Percentiles rank a stretch among this genome's conserved stretches.
These are phyloP conservation scores for Discostella stelligeroides DNA, from an alignment of 108 stramenopile genomes.

Conservation along the genomic window DNA sequence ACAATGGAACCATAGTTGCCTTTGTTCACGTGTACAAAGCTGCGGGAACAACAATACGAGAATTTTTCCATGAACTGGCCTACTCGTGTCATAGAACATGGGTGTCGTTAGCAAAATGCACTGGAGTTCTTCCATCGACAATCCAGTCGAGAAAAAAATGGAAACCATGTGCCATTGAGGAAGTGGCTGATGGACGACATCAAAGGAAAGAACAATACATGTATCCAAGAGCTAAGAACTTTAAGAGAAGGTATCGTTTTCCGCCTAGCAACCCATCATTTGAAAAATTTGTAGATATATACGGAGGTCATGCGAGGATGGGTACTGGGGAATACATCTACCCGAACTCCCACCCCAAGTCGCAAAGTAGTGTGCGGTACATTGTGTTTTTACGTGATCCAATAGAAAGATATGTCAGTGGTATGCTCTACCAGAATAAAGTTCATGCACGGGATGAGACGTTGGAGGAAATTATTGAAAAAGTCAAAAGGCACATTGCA, in stretches of 20 bases:
- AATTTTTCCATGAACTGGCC: slow-evolving; percentile 46
- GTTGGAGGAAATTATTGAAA: slow-evolving; percentile 5
- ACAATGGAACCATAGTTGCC: slow-evolving; percentile 39
- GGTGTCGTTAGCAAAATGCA: slow-evolving; percentile 17
- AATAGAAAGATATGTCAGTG: slow-evolving; percentile 51
- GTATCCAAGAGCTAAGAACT: background rate
- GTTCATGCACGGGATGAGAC: background rate
- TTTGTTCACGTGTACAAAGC: slow-evolving; percentile 72
- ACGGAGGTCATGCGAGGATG: slow-evolving; percentile 53
- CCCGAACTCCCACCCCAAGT: background rate
- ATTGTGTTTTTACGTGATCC: slow-evolving; percentile 58
- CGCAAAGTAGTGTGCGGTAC: slow-evolving; percentile 20
- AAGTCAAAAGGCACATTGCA: slow-evolving; percentile 19
- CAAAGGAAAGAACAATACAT: background rate
- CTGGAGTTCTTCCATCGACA: background rate
- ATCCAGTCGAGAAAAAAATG: background rate
- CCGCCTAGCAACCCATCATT: slow-evolving; percentile 22
- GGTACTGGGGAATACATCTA: slow-evolving; percentile 37
- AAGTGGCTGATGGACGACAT: slow-evolving; percentile 16
- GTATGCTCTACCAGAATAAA: slow-evolving; percentile 27
- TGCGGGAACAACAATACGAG: slow-evolving; percentile 56
- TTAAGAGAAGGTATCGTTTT: background rate
- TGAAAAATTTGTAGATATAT: slow-evolving; percentile 39
- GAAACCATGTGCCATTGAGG: slow-evolving; percentile 21
- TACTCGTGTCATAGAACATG: slow-evolving; percentile 34